phyloP scores from a whole-genome alignment of 225 moss, liverwort and hornwort species.

The Asterella californica region DNA sequence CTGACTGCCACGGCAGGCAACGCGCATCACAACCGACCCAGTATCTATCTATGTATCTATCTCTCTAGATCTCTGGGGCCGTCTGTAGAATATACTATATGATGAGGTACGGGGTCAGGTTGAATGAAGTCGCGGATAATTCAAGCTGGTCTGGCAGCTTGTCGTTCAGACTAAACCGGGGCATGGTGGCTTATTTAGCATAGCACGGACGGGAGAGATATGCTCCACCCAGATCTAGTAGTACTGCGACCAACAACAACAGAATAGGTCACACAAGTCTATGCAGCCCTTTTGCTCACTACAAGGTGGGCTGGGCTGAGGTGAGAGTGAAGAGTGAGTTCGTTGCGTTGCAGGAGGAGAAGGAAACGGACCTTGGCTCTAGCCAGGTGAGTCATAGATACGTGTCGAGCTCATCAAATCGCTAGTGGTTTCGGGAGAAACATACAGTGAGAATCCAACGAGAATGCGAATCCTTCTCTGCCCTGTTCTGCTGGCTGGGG shows the following conservation, averaged over 20 bases:
- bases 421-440: not conserved
- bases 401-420: not conserved
- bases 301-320: not conserved
- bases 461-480: slow-evolving; percentile 5
- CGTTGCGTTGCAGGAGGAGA: slow-evolving; percentile 12
- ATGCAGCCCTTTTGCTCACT: not conserved
- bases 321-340: not conserved
- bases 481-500: not conserved
- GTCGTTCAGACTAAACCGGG: not conserved
- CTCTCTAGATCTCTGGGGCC: too few species aligned
- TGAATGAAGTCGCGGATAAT: not conserved
- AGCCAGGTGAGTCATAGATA: slow-evolving; percentile 7
- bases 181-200: not conserved
- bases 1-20: not conserved
- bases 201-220: not conserved
- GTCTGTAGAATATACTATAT: not conserved
- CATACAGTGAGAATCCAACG: not conserved
- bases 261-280: not conserved
- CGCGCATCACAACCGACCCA: not conserved
- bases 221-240: not conserved
- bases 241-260: not conserved
- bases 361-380: not conserved
- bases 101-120: not conserved
- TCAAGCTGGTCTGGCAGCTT: not conserved
- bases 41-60: not conserved